Conservation (phyloP, 2,329 filamentous ascomycete species). For the Triangularia setosa region DNA sequence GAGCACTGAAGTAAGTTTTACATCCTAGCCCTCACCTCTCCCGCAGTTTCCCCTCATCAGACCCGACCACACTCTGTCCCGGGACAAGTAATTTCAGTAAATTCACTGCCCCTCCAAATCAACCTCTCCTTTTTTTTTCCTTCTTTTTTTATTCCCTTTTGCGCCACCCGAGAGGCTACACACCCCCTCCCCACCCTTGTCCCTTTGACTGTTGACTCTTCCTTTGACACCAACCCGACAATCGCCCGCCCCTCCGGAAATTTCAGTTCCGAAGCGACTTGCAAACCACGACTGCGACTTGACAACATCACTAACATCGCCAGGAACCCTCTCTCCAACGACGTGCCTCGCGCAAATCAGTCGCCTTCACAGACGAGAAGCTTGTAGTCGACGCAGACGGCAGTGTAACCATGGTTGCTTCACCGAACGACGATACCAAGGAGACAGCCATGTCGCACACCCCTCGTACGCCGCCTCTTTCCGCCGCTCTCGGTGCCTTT, state of each 20-base stretch:
- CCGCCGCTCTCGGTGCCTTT: slow-evolving; percentile 53
- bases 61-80: background rate
- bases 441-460: slow-evolving; percentile 78
- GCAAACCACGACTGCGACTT: background rate
- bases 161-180: background rate
- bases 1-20: slow-evolving; percentile 34
- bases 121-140: background rate
- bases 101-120: slow-evolving; percentile 21
- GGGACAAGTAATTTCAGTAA: background rate
- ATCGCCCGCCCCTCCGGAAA: slow-evolving; percentile 2
- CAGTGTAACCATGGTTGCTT: slow-evolving; percentile 71
- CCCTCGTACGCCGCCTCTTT: slow-evolving; percentile 59
- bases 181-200: background rate
- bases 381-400: slow-evolving; percentile 88
- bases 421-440: slow-evolving; percentile 68
- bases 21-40: slow-evolving; percentile 18
- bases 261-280: slow-evolving; percentile 8
- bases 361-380: slow-evolving; percentile 86
- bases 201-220: slow-evolving; percentile 4
- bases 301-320: slow-evolving; percentile 17
- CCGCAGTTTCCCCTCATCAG: slow-evolving; percentile 12
- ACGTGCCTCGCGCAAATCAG: slow-evolving; percentile 69
- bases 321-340: slow-evolving; percentile 35
- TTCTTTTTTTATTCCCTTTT: background rate
- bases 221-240: slow-evolving; percentile 1